phyloP scores from a whole-genome alignment of 225 moss, liverwort and hornwort genomes.

The Lunularia cruciata region DNA sequence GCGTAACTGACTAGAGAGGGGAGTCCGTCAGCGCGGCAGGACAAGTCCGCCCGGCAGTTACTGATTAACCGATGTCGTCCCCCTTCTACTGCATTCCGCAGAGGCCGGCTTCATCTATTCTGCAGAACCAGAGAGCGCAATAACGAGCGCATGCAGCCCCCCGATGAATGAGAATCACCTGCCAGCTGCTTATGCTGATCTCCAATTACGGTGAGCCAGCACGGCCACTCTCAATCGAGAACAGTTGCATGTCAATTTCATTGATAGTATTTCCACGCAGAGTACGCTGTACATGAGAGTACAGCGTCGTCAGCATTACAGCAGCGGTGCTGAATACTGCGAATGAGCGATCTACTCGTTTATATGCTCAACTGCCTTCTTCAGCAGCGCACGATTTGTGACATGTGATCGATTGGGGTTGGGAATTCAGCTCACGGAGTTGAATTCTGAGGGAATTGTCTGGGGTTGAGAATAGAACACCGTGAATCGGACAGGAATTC shows the following conservation, averaged over 20 bases:
- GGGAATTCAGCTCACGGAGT: background rate
- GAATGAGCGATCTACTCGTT: background rate
- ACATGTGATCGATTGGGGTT: background rate
- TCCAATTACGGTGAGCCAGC: background rate
- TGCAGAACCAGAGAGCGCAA: background rate
- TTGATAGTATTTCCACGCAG: no score
- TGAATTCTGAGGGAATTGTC: background rate
- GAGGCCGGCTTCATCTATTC: background rate
- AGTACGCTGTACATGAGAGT: no score
- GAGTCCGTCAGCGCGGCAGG: slow-evolving; percentile 12
- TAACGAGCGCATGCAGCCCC: background rate
- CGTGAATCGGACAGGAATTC: background rate
- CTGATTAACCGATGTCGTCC: slow-evolving; percentile 31
- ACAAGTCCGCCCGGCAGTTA: slow-evolving; percentile 28
- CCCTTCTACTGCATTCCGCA: slow-evolving; percentile 25
- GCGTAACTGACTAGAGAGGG: slow-evolving; percentile 20
- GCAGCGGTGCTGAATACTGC: background rate
- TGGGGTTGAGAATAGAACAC: background rate
- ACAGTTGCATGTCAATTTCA: no score
- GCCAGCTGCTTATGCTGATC: background rate
- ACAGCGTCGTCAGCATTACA: no score
- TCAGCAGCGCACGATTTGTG: background rate
- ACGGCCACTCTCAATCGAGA: no score
- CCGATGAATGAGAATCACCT: background rate
- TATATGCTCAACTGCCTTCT: background rate